Conservation (phyloP, 352 stramenopile genomes). For the Globisporangium abappressorium region DNA sequence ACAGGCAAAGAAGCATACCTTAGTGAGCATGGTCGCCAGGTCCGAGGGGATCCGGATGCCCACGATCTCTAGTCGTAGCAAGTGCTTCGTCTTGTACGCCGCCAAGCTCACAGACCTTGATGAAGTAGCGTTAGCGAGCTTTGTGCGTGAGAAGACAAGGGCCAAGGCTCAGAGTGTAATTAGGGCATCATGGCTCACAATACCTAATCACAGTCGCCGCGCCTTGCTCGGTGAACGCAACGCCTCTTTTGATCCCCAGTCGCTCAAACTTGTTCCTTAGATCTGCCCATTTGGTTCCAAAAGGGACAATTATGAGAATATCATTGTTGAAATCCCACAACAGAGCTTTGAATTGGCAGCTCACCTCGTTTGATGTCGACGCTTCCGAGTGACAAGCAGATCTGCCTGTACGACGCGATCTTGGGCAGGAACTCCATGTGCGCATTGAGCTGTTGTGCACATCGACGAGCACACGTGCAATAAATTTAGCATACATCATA, state of each 20-base stretch:
- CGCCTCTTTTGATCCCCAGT: slow-evolving; percentile 42
- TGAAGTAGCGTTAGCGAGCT: background rate
- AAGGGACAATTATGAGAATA: background rate
- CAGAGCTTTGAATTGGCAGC: slow-evolving; percentile 8
- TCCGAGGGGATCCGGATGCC: slow-evolving; percentile 27
- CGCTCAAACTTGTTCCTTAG: slow-evolving; percentile 62
- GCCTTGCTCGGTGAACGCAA: slow-evolving; percentile 37
- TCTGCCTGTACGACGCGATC: slow-evolving; percentile 27
- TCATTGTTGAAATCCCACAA: background rate
- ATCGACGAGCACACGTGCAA: background rate
- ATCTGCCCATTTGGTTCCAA: slow-evolving; percentile 23
- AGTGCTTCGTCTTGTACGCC: slow-evolving; percentile 25
- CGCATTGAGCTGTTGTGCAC: slow-evolving; percentile 27
- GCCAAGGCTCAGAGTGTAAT: background rate
- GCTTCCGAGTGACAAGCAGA: slow-evolving; percentile 50
- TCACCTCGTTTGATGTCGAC: slow-evolving; percentile 43
- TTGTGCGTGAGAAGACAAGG: background rate
- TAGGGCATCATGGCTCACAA: background rate
- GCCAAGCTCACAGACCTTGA: slow-evolving; percentile 23
- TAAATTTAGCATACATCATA: background rate
- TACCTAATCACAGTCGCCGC: slow-evolving; percentile 35
- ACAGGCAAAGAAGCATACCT: slow-evolving; percentile 18
- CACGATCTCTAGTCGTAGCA: slow-evolving; percentile 36
- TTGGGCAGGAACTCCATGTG: slow-evolving; percentile 54
- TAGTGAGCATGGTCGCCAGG: slow-evolving; percentile 24